Base-by-base conservation (phyloP, 345 rosid species). In the Pelargonium nanum region DNA sequence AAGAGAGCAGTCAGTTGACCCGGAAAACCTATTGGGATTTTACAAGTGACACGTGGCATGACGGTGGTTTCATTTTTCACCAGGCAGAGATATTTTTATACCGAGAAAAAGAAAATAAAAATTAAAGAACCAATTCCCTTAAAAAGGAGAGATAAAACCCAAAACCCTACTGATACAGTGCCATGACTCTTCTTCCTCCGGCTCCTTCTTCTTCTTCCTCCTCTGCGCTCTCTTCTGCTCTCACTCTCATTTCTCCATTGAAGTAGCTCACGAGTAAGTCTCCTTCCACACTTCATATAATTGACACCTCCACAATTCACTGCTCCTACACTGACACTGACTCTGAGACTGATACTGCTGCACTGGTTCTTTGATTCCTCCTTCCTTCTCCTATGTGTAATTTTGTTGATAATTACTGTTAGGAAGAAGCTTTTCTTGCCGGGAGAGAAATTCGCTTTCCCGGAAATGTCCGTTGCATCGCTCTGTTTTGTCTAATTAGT, bases 111-210 rank as follows among this genome's bases (percentile, higher is more conserved):
- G n/a, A n/a, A n/a, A n/a, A n/a, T 9, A 34, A 15, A 15, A 34
- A 30, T 30, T 30, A 30, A 30, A 30, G 10, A 12, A 30, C 40
- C 40, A 30, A 30, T 30, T 30, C 40, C 40, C 1, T 0, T 30
- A 30, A 45, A 65, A 0, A 17, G 61, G 51, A 48, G 70, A 70
- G 83, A 76, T 80, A 84, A 84, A 85, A 67, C 90, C 85, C 83
- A 75, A 79, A 75, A 66, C 79, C 80, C 80, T 79, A 73, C 77
- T 65, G 72, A 26, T 53, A 26, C 61, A n/a, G 28, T 57, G 57
- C 58, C 32, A 28, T 25, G 34, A 19, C n/a, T 65, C 53, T 69
- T 23, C 64, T 48, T 61, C 56, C 56, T 16, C 23, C 63, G 12
- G 2, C 60, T 57, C 28, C 15, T 62, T 58, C 70, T 55, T 26